Base-by-base conservation (phyloP, 2,329 filamentous ascomycete species). In the Sporothrix globosa region DNA sequence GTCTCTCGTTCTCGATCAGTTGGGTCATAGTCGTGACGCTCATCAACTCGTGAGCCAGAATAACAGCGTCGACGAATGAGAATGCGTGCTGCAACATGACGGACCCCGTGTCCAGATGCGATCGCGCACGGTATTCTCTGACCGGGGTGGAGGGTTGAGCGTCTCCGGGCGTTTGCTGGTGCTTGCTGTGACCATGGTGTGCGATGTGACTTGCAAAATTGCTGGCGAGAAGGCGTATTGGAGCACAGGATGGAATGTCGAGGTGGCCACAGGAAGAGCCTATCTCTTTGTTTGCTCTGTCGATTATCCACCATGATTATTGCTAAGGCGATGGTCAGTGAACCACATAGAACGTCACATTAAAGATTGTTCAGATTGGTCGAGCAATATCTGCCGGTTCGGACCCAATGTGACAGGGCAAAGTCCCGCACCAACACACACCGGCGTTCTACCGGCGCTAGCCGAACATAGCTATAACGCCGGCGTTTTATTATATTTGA, bases 371-470 rank as follows among this genome's bases (percentile, higher is more conserved):
- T 56, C 27, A 34, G 30, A 56, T n/a, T 34, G 53, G 53, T 10
- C 27, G 27, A 56, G 27, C 34, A 17, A 4, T 11, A 17, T 14
- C 53, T 19, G 53, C 53, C 14, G 56, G 19, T 44, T 61, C 56
- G 34, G n/a, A 44, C 56, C 21, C 24, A 34, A 30, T 13, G 34
- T n/a, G 34, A 44, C 34, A n/a, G 6, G 56, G 56, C 34, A 61
- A 34, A 44, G 41, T 11, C 56, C 56, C 56, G 56, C 56, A n/a
- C 19, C n/a, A 41, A 44, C 56, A 10, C 34, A 44, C 56, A 24
- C 44, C 56, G 56, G 34, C 56, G 56, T 4, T 61, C 19, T 14
- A 61, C n/a, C 56, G 34, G 41, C 56, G 56, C 56, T 60, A 60
- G 30, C 56, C 56, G 41, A 61, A 61, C 30, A 11, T 44, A 21